Evolutionary conservation across 352 stramenopile species (phyloP).

Genomic region (Globisporangium uncinulatum): DNA sequence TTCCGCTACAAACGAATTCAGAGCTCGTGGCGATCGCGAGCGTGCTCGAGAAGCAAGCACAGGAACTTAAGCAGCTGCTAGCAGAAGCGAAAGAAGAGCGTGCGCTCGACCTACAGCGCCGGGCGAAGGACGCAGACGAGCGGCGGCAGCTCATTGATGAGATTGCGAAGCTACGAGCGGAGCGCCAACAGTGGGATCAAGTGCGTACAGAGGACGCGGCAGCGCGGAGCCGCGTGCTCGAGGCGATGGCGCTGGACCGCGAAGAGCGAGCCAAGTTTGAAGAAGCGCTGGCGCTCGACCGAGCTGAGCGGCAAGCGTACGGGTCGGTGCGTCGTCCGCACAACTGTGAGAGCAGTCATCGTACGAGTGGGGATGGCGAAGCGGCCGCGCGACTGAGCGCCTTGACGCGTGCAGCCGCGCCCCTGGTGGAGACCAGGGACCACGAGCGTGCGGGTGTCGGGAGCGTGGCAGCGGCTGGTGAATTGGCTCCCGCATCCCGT

Average conservation of each 20-base stretch:
- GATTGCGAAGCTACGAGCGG: background rate
- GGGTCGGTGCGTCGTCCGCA: too few species aligned
- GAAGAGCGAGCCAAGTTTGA: conserved; percentile 2
- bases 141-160: background rate
- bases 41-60: conserved; percentile 10
- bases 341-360: too few species aligned
- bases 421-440: too few species aligned
- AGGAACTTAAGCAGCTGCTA: conserved; percentile 8
- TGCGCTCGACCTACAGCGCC: background rate
- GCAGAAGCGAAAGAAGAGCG: conserved; percentile 1
- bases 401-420: too few species aligned
- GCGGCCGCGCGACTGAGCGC: too few species aligned
- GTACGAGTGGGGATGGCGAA: too few species aligned
- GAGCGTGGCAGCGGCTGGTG: too few species aligned
- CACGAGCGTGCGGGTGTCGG: too few species aligned
- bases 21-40: conserved; percentile 5
- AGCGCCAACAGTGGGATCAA: background rate
- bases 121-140: background rate
- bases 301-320: background rate
- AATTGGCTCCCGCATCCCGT: too few species aligned
- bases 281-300: background rate
- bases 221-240: background rate
- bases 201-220: background rate
- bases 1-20: too few species aligned
- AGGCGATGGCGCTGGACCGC: conserved; percentile 5